Base-by-base conservation (phyloP, 1,284 basidiomycete species). In the Ganoderma meredithae region DNA sequence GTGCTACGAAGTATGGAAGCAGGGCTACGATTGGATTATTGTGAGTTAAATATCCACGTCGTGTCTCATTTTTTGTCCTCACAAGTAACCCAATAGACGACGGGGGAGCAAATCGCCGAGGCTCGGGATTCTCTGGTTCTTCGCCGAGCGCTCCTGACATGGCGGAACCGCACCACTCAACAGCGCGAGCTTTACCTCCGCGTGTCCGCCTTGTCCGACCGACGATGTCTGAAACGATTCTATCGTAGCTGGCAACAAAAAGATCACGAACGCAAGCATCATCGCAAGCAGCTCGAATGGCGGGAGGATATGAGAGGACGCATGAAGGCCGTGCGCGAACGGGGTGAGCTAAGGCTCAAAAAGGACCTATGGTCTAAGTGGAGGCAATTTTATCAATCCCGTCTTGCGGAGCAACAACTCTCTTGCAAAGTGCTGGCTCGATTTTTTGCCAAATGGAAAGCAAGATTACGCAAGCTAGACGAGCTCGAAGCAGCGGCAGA, bases 1-100 rank as follows among this genome's bases (percentile, higher is more conserved):
- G 19, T 93, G 86, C 73, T 92, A 88, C 86, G 84, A 88, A 58
- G 85, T 90, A 62, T 95, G 93, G 93, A 83, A 82, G 64, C 85
- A 88, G 73, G 88, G 88, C 1, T 85, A 85, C 73, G 77, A 86
- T 53, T 94, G 93, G 92, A 86, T 92, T 71, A 79, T 84, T 70
- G 93, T 94, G 78, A 70, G 91, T 82, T 15, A 27, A 36, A 68
- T 31, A 41, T 15, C 40, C 8, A 41, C 10, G 7, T 27, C 22
- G 61, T 60, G 63, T 40, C 59, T 40, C 59, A 27, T 19, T 62
- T 67, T 61, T 68, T 61, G 27, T 43, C 60, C 65, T 70, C 10
- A 62, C 22, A 9, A 1, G 39, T 62, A 66, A 65, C 69, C 15
- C 56, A 62, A 40, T 27, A 92, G 90, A 88, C 84, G 19, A 91